phyloP scores from a whole-genome alignment of 2,329 filamentous ascomycete genomes.

The Anthostomella pinea region DNA sequence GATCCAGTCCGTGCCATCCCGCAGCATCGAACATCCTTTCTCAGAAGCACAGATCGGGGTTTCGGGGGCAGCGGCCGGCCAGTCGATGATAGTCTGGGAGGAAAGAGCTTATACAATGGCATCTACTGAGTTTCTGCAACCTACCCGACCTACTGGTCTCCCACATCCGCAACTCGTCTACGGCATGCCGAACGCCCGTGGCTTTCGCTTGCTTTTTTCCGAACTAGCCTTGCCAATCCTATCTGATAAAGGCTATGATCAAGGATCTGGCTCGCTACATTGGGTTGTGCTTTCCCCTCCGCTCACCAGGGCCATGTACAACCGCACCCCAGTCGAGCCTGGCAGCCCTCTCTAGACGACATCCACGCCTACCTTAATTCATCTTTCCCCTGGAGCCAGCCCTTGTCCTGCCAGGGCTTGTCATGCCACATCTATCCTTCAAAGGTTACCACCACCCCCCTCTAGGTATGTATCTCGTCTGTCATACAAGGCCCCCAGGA shows the following conservation, averaged over 20 bases:
- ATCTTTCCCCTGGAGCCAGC: constrained; percentile 29
- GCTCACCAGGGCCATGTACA: constrained; percentile 23
- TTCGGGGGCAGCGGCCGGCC: no score
- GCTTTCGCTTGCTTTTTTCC: constrained; percentile 25
- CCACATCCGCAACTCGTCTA: constrained; percentile 21
- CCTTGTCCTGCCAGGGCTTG: constrained; percentile 29
- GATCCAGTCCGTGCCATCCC: constrained; percentile 17
- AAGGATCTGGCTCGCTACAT: constrained; percentile 25
- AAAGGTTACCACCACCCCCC: constrained; percentile 29
- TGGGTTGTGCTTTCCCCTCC: constrained; percentile 28
- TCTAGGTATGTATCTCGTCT: constrained; percentile 26
- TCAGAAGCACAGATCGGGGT: no score
- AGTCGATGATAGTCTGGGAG: no score
- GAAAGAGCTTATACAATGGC: no score
- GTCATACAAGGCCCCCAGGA: constrained; percentile 28
- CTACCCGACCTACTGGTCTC: constrained; percentile 15
- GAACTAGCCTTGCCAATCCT: constrained; percentile 19
- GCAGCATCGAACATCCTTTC: constrained; percentile 3
- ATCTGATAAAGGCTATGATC: constrained; percentile 19
- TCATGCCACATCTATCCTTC: constrained; percentile 34
- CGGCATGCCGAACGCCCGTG: constrained; percentile 24
- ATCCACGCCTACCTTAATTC: constrained; percentile 29
- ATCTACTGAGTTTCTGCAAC: background rate
- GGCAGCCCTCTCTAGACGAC: constrained; percentile 27
- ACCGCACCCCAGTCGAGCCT: constrained; percentile 23